Conservation (phyloP, 352 stramenopile species). For the Globisporangium rhizosaccharum region DNA sequence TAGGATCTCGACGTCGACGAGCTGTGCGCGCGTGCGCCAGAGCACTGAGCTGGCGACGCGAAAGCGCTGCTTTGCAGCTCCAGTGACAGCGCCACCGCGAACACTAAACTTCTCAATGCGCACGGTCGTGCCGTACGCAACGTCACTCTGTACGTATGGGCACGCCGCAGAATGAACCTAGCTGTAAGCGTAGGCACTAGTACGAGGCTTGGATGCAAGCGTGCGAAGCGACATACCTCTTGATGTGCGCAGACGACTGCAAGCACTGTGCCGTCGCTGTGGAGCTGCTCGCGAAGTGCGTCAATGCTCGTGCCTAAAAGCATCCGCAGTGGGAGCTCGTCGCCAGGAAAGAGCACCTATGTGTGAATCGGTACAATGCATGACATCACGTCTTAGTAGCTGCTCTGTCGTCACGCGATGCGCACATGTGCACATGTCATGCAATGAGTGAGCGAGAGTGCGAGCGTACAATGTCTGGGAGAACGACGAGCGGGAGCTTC, state of each 20-base stretch:
- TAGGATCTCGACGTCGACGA: conserved; percentile 56
- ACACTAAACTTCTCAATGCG: conserved; percentile 63
- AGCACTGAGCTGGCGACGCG: conserved; percentile 27
- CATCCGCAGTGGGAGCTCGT: conserved; percentile 70
- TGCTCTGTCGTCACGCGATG: neutral
- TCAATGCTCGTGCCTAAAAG: conserved; percentile 52
- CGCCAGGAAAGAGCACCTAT: conserved; percentile 79
- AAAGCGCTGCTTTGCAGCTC: conserved; percentile 63
- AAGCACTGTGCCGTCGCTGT: conserved; percentile 41
- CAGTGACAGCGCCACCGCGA: conserved; percentile 43
- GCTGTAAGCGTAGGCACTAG: neutral
- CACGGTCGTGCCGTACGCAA: conserved; percentile 59
- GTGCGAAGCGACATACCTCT: conserved; percentile 7
- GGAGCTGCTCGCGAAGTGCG: conserved; percentile 38
- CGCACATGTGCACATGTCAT: neutral
- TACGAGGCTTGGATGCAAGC: neutral
- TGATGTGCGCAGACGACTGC: conserved; percentile 56
- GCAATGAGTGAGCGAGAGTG: too few relatives aligned
- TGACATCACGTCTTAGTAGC: neutral
- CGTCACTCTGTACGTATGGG: conserved; percentile 16
- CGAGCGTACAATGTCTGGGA: conserved; percentile 65
- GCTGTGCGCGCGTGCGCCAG: conserved; percentile 8
- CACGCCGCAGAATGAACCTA: neutral
- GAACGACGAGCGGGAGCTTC: conserved; percentile 58
- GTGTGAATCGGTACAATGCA: neutral